Evolutionary conservation across 805 yeast species (phyloP), one percentile per base, ranked within the genome.

Genomic region (Metschnikowia picachoensis): DNA sequence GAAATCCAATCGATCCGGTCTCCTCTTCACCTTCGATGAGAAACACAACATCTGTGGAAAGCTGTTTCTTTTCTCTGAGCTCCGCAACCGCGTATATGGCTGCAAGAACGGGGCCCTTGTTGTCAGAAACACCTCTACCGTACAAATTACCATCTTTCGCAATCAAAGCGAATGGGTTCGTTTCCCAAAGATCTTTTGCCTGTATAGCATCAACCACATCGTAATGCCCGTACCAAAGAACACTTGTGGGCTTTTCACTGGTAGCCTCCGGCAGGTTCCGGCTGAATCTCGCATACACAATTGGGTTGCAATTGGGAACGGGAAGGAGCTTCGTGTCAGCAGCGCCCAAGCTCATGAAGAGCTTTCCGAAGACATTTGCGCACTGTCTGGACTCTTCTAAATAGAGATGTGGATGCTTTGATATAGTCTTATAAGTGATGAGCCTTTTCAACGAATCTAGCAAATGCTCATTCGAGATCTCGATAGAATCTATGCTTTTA

Each of bases 1-100:
- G 82, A 60, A 92, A 89, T 0, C 97, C 97, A 56, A 77, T 78
- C 0, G 96, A 87, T 1, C 97, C 98, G 47, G 87, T 78, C 63
- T 92, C 99, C 65, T 94, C 99, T 63, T 90, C 97, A 37, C 99
- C 99, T 66, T 92, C 99, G 40, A 92, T 74, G 13, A 92, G 60
- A 57, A 94, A 91, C 0, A 86, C 81, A 3, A 92, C 83, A 61
- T 92, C 96, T 38, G 83, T 75, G 7, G 72, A 69, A 16, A 94
- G 72, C 37, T 77, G 65, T 0, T 73, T 67, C 10, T 68, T 65
- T 28, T 77, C 77, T 44, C 68, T 68, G 12, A 89, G 65, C 43
- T 86, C 88, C 0, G 94, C 91, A 15, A 86, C 95, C 0, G 96
- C 88, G 65, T 82, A 90, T 2, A 92, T 76, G 0, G 97, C 84